These are phyloP conservation scores for Eimeria tenella DNA, from an alignment of 169 alveolate genomes.

Conservation along the genomic window DNA sequence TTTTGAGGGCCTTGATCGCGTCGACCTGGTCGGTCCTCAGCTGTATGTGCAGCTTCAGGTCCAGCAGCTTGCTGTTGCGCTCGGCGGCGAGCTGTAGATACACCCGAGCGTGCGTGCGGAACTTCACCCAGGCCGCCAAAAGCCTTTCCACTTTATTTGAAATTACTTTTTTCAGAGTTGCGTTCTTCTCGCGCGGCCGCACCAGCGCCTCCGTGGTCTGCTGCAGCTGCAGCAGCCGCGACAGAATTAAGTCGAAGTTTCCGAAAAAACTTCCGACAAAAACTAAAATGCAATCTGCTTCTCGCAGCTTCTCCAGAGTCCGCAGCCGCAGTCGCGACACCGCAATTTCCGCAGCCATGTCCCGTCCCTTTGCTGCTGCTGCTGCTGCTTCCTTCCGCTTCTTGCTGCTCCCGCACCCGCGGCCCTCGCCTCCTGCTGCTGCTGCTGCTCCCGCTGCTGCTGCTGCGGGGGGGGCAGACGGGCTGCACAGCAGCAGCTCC, in stretches of 20 bases:
- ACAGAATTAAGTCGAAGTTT: constrained; percentile 37
- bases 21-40: constrained; percentile 47
- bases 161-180: not conserved
- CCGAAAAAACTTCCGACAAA: constrained; percentile 41
- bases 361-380: too few species aligned
- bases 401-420: too few species aligned
- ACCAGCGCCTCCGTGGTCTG: constrained; percentile 36
- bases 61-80: constrained; percentile 28
- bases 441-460: too few species aligned
- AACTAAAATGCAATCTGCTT: constrained; percentile 9
- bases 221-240: constrained; percentile 65
- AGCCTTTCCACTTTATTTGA: not conserved
- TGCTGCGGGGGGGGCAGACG: too few species aligned
- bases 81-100: constrained; percentile 25
- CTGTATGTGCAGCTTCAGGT: constrained; percentile 17
- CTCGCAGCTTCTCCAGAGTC: constrained; percentile 42
- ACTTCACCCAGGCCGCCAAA: constrained; percentile 7
- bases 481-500: too few species aligned
- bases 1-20: constrained; percentile 34
- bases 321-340: constrained; percentile 14
- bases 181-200: not conserved
- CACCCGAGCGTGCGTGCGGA: constrained; percentile 44
- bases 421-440: too few species aligned
- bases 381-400: too few species aligned
- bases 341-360: constrained; percentile 5